Evolutionary conservation across 305 asterid genomes (phyloP).

Genomic region (Ajuga reptans): DNA sequence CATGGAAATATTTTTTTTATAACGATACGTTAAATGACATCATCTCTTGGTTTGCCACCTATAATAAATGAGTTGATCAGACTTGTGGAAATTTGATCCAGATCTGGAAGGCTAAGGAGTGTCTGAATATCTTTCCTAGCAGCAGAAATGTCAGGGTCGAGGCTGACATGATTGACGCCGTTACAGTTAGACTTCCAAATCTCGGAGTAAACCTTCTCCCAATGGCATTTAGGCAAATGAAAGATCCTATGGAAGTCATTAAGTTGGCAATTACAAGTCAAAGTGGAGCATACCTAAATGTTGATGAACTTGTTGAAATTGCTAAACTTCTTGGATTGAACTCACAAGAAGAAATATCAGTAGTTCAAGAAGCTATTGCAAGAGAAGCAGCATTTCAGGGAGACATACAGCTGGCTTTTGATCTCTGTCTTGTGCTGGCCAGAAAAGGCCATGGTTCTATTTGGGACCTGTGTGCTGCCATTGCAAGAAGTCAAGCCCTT

Average conservation of each 20-base stretch:
- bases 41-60: neutral
- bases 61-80: constrained; percentile 14
- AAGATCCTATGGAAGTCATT: constrained; percentile 91
- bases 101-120: constrained; percentile 99
- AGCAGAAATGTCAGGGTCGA: constrained; percentile 83
- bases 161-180: constrained; percentile 77
- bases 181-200: constrained; percentile 89
- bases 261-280: constrained; percentile 83
- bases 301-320: constrained; percentile 82
- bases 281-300: constrained; percentile 79
- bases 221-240: constrained; percentile 88
- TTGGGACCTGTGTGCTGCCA: constrained; percentile 97
- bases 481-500: constrained; percentile 94
- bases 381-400: constrained; percentile 99
- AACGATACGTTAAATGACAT: no score
- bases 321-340: constrained; percentile 92
- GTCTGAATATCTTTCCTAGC: constrained; percentile 76
- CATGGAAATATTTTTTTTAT: neutral
- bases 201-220: constrained; percentile 94
- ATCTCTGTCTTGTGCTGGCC: constrained; percentile 82
- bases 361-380: constrained; percentile 96
- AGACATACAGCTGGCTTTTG: constrained; percentile 91
- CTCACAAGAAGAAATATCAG: constrained; percentile 74
- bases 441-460: constrained; percentile 87
- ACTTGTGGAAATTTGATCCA: constrained; percentile 32